phyloP scores from a whole-genome alignment of 2,329 filamentous ascomycete species.

The Capronia americana region DNA sequence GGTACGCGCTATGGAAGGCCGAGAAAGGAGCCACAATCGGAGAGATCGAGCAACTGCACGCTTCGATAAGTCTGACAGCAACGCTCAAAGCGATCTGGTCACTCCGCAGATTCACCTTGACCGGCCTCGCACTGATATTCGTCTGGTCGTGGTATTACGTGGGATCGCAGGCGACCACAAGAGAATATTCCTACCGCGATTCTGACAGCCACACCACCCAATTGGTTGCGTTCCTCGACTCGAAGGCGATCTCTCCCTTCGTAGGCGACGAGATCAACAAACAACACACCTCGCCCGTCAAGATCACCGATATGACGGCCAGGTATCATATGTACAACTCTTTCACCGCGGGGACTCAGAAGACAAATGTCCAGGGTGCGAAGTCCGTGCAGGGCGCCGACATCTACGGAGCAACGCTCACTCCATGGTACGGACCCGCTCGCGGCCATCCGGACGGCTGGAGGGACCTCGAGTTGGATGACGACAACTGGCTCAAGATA shows the following conservation, averaged over 20 bases:
- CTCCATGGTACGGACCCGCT: slow-evolving; percentile 21
- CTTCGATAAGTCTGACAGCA: slow-evolving; percentile 23
- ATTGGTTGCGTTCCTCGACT: slow-evolving; percentile 14
- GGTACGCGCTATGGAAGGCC: slow-evolving; percentile 30
- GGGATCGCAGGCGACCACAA: slow-evolving; percentile 26
- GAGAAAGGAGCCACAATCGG: slow-evolving; percentile 26
- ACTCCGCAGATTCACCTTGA: slow-evolving; percentile 24
- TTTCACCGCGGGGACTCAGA: slow-evolving; percentile 23
- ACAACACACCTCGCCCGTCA: slow-evolving; percentile 11
- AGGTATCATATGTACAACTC: slow-evolving; percentile 24
- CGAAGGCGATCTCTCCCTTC: slow-evolving; percentile 17
- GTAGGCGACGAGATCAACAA: slow-evolving; percentile 16
- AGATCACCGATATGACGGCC: slow-evolving; percentile 20
- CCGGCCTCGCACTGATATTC: slow-evolving; percentile 10
- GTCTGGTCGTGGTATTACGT: slow-evolving; percentile 33
- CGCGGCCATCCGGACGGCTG: slow-evolving; percentile 5
- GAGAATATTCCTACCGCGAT: slow-evolving; percentile 18
- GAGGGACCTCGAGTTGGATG: slow-evolving; percentile 17
- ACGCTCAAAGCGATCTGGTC: slow-evolving; percentile 30
- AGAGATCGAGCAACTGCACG: slow-evolving; percentile 31
- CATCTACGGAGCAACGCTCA: slow-evolving; percentile 25
- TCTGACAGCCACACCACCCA: slow-evolving; percentile 14
- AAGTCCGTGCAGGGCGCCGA: slow-evolving; percentile 19
- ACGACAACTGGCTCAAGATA: slow-evolving; percentile 19
- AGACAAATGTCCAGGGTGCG: slow-evolving; percentile 16